phyloP scores from a whole-genome alignment of 2,329 filamentous ascomycete species.

The Aspergillus glaucus region DNA sequence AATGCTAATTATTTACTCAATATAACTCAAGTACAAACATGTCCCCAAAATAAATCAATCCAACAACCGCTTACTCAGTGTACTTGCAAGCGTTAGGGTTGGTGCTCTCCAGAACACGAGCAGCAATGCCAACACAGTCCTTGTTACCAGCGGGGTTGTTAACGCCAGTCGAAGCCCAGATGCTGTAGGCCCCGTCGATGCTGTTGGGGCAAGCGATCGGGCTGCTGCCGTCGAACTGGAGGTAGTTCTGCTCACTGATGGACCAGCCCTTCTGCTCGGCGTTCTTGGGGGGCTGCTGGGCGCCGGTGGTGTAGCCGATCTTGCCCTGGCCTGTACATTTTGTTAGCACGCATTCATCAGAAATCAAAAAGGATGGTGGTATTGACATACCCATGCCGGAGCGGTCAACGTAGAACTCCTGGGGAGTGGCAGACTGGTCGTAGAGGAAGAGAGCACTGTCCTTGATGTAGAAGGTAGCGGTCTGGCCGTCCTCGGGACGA shows the following conservation, averaged over 20 bases:
- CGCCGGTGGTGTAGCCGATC: constrained; percentile 48
- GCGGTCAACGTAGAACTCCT: constrained; percentile 50
- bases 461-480: constrained; percentile 48
- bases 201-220: constrained; percentile 51
- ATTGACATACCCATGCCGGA: constrained; percentile 52
- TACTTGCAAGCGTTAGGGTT: constrained; percentile 22
- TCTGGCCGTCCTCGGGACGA: constrained; percentile 23
- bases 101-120: constrained; percentile 16
- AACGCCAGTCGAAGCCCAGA: constrained; percentile 24
- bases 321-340: constrained; percentile 45
- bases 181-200: constrained; percentile 38
- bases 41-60: too few species aligned
- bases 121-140: constrained; percentile 29
- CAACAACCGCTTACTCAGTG: constrained; percentile 13
- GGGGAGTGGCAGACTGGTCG: constrained; percentile 36
- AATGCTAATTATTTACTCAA: too few species aligned
- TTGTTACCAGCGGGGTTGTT: constrained; percentile 25
- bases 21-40: too few species aligned
- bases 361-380: background rate
- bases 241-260: constrained; percentile 38
- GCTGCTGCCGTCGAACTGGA: constrained; percentile 41
- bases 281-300: constrained; percentile 33
- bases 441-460: constrained; percentile 47
- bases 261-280: constrained; percentile 45
- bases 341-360: constrained; percentile 3